These are phyloP conservation scores for Aspergillus fumigatiaffinis DNA, from an alignment of 2,329 filamentous ascomycete genomes.

Conservation along the genomic window DNA sequence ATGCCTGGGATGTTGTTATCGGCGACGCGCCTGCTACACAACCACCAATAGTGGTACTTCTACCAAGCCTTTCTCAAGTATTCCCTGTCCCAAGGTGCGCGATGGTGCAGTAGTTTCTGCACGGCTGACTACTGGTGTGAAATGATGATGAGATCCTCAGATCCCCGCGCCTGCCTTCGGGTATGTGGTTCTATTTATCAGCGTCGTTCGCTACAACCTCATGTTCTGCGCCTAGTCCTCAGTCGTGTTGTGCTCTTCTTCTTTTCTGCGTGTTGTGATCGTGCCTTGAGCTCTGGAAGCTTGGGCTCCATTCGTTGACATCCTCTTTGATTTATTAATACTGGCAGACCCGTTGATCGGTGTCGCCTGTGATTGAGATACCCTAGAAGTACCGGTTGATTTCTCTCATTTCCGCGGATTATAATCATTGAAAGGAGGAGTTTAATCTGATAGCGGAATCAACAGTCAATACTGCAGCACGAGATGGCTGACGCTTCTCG, in stretches of 20 bases:
- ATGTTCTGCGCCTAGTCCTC: conserved; percentile 18
- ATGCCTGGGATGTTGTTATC: neutral
- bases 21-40: conserved; percentile 16
- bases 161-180: conserved; percentile 10
- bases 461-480: conserved; percentile 2
- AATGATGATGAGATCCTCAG: conserved; percentile 8
- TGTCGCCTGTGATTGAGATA: conserved; percentile 28
- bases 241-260: conserved; percentile 19
- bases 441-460: neutral
- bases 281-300: conserved; percentile 34
- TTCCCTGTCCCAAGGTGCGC: conserved; percentile 21
- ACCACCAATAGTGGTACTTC: conserved; percentile 16
- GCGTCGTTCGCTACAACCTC: conserved; percentile 20
- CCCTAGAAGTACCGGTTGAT: conserved; percentile 19
- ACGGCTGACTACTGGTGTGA: conserved; percentile 12
- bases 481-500: conserved; percentile 48
- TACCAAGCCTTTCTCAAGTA: conserved; percentile 6
- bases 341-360: conserved; percentile 29
- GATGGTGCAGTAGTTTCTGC: conserved; percentile 32
- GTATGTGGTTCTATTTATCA: conserved; percentile 27
- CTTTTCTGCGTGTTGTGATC: conserved; percentile 20
- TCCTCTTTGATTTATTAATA: conserved; percentile 13
- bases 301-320: conserved; percentile 22
- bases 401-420: neutral
- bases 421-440: neutral